Evolutionary conservation across 257 asterid species (phyloP).

Genomic region (Penstemon davidsonii): DNA sequence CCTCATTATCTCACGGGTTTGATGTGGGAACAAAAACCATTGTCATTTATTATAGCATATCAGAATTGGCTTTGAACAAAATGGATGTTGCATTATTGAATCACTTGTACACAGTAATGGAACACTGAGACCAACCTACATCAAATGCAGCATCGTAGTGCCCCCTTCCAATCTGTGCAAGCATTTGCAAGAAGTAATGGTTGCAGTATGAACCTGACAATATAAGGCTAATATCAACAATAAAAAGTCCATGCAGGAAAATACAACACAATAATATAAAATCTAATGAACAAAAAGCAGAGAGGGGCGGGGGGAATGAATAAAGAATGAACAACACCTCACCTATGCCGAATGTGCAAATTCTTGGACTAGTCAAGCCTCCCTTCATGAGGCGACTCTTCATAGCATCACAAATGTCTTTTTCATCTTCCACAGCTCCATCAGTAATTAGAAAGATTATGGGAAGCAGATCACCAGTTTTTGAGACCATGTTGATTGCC

Average conservation of each 20-base stretch:
- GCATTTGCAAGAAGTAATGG: slow-evolving; percentile 88
- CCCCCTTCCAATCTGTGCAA: slow-evolving; percentile 85
- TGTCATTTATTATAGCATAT: not conserved
- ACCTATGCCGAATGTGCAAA: slow-evolving; percentile 90
- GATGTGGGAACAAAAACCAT: not conserved
- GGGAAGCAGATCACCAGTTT: slow-evolving; percentile 47
- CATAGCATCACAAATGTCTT: slow-evolving; percentile 60
- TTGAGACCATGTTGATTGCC: slow-evolving; percentile 74
- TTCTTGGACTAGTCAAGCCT: slow-evolving; percentile 62
- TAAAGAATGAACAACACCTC: slow-evolving; percentile 20
- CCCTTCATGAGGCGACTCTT: slow-evolving; percentile 43
- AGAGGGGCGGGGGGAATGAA: not conserved
- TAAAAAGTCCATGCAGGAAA: not conserved
- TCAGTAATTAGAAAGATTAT: slow-evolving; percentile 71
- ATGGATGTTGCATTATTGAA: not conserved
- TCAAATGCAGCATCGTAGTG: slow-evolving; percentile 72
- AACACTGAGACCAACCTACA: slow-evolving; percentile 49
- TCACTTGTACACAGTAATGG: slow-evolving; percentile 8
- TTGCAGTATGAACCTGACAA: slow-evolving; percentile 71
- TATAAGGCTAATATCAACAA: slow-evolving; percentile 7
- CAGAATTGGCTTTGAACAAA: not conserved
- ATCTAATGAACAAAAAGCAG: slow-evolving; percentile 13
- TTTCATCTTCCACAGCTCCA: slow-evolving; percentile 88
- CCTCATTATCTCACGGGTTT: not conserved
- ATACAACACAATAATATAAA: not conserved